Evolutionary conservation across 2,329 filamentous ascomycete genomes (phyloP).

Genomic region (Fusarium ramigenum): DNA sequence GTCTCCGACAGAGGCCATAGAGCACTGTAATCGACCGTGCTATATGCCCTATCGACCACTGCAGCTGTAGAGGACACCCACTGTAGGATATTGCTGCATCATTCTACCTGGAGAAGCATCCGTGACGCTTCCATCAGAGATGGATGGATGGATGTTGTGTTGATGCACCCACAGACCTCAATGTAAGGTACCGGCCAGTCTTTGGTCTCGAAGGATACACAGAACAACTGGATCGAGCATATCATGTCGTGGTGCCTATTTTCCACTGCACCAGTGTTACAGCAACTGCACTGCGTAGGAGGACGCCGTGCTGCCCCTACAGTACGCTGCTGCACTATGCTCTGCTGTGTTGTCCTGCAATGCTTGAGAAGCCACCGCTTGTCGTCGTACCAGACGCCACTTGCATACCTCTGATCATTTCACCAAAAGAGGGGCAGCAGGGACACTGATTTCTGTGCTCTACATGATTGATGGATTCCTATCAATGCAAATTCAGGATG

Average conservation of each 20-base stretch:
- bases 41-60: background rate
- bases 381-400: slow-evolving; percentile 35
- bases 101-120: slow-evolving; percentile 19
- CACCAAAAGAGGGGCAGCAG: slow-evolving; percentile 35
- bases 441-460: background rate
- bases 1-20: background rate
- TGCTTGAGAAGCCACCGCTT: slow-evolving; percentile 22
- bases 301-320: slow-evolving; percentile 5
- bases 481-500: slow-evolving; percentile 27
- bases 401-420: slow-evolving; percentile 34
- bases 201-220: slow-evolving; percentile 3
- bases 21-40: background rate
- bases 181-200: slow-evolving; percentile 41
- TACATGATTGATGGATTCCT: slow-evolving; percentile 29
- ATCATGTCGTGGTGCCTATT: slow-evolving; percentile 29
- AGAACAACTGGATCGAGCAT: slow-evolving; percentile 32
- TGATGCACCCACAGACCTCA: slow-evolving; percentile 24
- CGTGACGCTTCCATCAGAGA: slow-evolving; percentile 21
- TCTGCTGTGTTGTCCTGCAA: slow-evolving; percentile 36
- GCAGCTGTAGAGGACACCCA: slow-evolving; percentile 2
- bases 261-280: slow-evolving; percentile 27
- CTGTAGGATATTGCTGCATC: slow-evolving; percentile 15
- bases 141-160: slow-evolving; percentile 25
- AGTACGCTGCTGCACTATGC: slow-evolving; percentile 23
- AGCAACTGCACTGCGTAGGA: slow-evolving; percentile 23